A percentile compares a stretch with the other conserved stretches of the same genome.
These are phyloP conservation scores for Penicillium sp. DNA, from an alignment of 2,329 filamentous ascomycete genomes.

Conservation along the genomic window DNA sequence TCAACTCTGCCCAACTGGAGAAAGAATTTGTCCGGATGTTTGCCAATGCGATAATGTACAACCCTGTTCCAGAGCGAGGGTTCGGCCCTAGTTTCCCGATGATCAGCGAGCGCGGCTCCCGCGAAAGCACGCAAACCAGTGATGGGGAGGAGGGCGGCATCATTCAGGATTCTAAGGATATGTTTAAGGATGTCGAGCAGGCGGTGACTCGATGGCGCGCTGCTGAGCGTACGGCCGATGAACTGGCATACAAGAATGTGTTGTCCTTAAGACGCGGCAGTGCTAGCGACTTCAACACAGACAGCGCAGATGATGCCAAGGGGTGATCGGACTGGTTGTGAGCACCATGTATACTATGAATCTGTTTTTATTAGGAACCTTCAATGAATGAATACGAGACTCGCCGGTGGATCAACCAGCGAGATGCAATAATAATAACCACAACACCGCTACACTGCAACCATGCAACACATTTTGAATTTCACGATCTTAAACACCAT, in stretches of 20 bases:
- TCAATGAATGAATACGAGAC: slow-evolving; percentile 10
- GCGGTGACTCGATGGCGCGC: slow-evolving; percentile 75
- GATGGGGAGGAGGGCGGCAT: slow-evolving; percentile 81
- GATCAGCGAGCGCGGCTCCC: slow-evolving; percentile 48
- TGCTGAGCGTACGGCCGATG: slow-evolving; percentile 60
- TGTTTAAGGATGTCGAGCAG: slow-evolving; percentile 86
- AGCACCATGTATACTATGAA: slow-evolving; percentile 20
- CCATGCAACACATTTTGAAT: too few species aligned
- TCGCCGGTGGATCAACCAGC: neutral
- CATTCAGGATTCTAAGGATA: slow-evolving; percentile 83
- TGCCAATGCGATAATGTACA: slow-evolving; percentile 98
- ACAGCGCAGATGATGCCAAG: slow-evolving; percentile 41
- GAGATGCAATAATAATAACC: slow-evolving; percentile 3
- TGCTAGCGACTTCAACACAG: slow-evolving; percentile 42
- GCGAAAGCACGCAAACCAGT: slow-evolving; percentile 57
- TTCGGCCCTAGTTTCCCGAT: slow-evolving; percentile 65
- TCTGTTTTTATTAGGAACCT: slow-evolving; percentile 25
- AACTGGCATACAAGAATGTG: slow-evolving; percentile 41
- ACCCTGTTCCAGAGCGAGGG: slow-evolving; percentile 76
- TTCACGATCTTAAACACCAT: too few species aligned
- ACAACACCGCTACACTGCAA: too few species aligned
- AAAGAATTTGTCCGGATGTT: slow-evolving; percentile 96
- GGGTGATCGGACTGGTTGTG: slow-evolving; percentile 20
- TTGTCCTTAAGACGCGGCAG: slow-evolving; percentile 42
- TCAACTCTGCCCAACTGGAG: slow-evolving; percentile 91